Base-by-base conservation (phyloP, 495 filamentous ascomycete genomes). In the Ascobolus immersus region DNA sequence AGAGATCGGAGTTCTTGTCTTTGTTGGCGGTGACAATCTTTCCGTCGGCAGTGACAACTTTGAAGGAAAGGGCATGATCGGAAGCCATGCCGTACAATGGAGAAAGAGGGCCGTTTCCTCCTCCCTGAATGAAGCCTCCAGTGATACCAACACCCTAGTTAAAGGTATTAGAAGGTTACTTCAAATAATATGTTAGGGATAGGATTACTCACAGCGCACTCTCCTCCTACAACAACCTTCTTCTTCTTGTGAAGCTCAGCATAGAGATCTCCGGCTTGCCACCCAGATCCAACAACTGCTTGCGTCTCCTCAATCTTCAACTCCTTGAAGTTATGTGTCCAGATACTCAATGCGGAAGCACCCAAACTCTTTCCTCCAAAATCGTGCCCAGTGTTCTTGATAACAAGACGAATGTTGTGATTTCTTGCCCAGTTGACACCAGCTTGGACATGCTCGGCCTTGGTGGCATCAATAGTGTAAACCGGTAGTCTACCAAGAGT, bases 331-430 rank as follows among this genome's bases (percentile, higher is more conserved):
- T 55, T 44, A 39, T 74, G 69, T 5, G 69, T 77, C 57, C 71
- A 73, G 37, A 77, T 55, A 22, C 60, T 55, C 18, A 77, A 49
- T 0, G 65, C 53, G 19, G 68, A 65, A 18, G 44, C 42, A 15
- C 56, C 58, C 2, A 40, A 39, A 2, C 47, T 61, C 49, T 67
- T 69, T 35, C 63, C 68, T 21, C 50, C 52, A 51, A 65, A 71
- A 43, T 72, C 68, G 39, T 75, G 72, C 18, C 74, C 73, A 2
- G 72, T 80, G 40, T 74, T 77, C 56, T 73, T 73, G 33, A 76
- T 57, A 0, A 68, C 53, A 2, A 78, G 50, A 24, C 71, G 54
- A 1, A 76, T 37, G 15, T 62, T 60, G 14, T 54, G 53, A 14
- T 71, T 61, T 28, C 60, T 55, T 2, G 70, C 71, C 52, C 73